Evolutionary conservation across 208 protist genomes (phyloP).

Genomic region (Trypanosomatidae sp.): DNA sequence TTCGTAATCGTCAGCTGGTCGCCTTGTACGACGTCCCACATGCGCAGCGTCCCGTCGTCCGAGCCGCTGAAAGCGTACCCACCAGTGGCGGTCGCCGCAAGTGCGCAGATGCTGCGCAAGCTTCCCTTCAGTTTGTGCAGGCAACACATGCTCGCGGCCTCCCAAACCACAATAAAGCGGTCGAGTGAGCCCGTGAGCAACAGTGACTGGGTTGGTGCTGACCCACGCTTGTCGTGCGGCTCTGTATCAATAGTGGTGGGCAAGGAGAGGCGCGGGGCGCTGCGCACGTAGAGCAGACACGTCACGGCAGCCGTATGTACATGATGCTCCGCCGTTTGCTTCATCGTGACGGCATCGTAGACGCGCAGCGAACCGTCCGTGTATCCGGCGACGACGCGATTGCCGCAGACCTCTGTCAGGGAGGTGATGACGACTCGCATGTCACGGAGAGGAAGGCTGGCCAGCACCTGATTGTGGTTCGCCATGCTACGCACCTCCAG

Average conservation of each 20-base stretch:
- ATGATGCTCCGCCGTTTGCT: conserved; percentile 18
- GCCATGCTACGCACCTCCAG: conserved; percentile 62
- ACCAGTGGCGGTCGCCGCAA: conserved; percentile 43
- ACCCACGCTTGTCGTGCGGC: not conserved
- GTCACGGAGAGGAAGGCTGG: conserved; percentile 22
- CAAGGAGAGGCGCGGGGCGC: not conserved
- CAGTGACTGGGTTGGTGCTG: conserved; percentile 27
- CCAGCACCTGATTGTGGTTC: conserved; percentile 40
- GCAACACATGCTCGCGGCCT: conserved; percentile 44
- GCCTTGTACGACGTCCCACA: conserved; percentile 60
- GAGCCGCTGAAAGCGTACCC: conserved; percentile 64
- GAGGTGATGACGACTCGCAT: conserved; percentile 43
- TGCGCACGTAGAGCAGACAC: conserved; percentile 32
- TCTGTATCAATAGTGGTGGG: not conserved
- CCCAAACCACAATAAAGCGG: conserved; percentile 69
- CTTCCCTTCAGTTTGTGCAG: conserved; percentile 48
- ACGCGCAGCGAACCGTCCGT: conserved; percentile 54
- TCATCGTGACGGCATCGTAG: conserved; percentile 44
- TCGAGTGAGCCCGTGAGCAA: conserved; percentile 64
- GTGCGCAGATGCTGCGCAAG: conserved; percentile 35
- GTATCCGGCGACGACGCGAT: conserved; percentile 56
- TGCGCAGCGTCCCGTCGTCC: conserved; percentile 63
- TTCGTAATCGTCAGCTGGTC: conserved; percentile 36
- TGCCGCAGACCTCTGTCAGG: conserved; percentile 45
- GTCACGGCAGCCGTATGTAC: conserved; percentile 60